Base-by-base conservation (phyloP, 306 rosid genomes). In the Astragalus glycyphyllos region DNA sequence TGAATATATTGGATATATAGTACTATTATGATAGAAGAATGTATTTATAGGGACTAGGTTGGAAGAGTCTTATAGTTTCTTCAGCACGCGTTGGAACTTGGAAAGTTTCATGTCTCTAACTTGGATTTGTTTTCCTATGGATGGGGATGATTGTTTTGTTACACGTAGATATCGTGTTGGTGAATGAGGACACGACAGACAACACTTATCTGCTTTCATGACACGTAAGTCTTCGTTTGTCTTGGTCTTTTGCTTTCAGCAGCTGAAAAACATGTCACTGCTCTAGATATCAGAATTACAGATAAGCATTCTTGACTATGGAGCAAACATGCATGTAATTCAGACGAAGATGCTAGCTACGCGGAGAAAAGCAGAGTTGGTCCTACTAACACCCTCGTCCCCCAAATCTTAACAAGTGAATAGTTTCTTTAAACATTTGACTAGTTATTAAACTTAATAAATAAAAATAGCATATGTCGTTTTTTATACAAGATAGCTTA, bases 151-250 rank as follows among this genome's bases (percentile, higher is more conserved):
- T 0, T 31, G 3, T 58, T 10, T 42, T 2, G 29, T 80, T 29
- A 76, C 78, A 81, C 79, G 78, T 75, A 51, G 78, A 41, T 64
- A 31, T 64, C 50, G 37, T 49, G 63, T 75, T 64, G 61, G 34
- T 75, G 84, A 75, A 80, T 70, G 53, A 50, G 78, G 79, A 23
- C 10, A 4, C 11, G 79, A 53, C 61, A 66, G 8, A 29, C 55
- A 71, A 73, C 50, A 29, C 68, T 67, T 51, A 59, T 77, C 58
- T 76, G 45, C 62, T 34, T 71, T 34, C 3, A 5, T 2, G 65
- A 71, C 84, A 81, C 81, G 81, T 41, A 74, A 26, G 31, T 26
- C 26, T 66, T 61, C n/a, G 58, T 53, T 31, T 58, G 70, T 12
- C 63, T 32, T 53, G 0, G 69, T 71, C 73, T 64, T 26, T 26